Evolutionary conservation across 2,329 filamentous ascomycete genomes (phyloP).

Genomic region (Lachnum nothofagi): DNA sequence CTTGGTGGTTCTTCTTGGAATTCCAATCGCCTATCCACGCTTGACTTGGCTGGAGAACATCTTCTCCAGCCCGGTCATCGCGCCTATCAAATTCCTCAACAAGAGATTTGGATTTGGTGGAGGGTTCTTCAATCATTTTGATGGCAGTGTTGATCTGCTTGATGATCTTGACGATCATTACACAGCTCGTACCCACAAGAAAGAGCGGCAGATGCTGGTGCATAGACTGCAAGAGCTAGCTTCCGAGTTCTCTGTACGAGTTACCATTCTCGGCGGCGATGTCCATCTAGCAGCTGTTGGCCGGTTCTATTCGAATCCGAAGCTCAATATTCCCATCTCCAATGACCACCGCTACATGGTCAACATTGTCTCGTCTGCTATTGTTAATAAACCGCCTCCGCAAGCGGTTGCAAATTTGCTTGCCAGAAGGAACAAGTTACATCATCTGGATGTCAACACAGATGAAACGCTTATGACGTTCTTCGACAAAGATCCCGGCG

Average conservation of each 20-base stretch:
- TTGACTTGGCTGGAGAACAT: conserved; percentile 97
- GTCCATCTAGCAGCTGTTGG: conserved; percentile 89
- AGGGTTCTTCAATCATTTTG: conserved; percentile 86
- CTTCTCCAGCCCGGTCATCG: conserved; percentile 78
- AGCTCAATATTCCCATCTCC: conserved; percentile 69
- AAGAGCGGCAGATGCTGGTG: conserved; percentile 73
- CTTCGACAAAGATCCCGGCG: conserved; percentile 84
- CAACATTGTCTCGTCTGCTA: conserved; percentile 89
- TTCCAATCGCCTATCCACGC: conserved; percentile 82
- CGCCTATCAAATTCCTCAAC: conserved; percentile 82
- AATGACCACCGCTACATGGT: conserved; percentile 91
- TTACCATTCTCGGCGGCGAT: conserved; percentile 90
- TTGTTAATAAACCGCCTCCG: conserved; percentile 90
- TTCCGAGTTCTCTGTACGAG: conserved; percentile 77
- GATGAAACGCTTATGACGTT: conserved; percentile 92
- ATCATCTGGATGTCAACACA: conserved; percentile 65
- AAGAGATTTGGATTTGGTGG: conserved; percentile 80
- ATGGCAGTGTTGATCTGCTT: conserved; percentile 85
- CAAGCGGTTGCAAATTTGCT: conserved; percentile 84
- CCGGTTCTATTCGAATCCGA: conserved; percentile 89
- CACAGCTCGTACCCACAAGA: conserved; percentile 85
- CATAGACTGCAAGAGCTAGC: conserved; percentile 78
- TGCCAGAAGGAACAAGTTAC: conserved; percentile 80
- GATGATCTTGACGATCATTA: conserved; percentile 96
- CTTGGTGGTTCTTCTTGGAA: conserved; percentile 78